A percentile compares a stretch with the other conserved stretches of the same genome.
Evolutionary conservation across 192 early-diverging fungal genomes (phyloP).

Genomic region (Mortierella antarctica): DNA sequence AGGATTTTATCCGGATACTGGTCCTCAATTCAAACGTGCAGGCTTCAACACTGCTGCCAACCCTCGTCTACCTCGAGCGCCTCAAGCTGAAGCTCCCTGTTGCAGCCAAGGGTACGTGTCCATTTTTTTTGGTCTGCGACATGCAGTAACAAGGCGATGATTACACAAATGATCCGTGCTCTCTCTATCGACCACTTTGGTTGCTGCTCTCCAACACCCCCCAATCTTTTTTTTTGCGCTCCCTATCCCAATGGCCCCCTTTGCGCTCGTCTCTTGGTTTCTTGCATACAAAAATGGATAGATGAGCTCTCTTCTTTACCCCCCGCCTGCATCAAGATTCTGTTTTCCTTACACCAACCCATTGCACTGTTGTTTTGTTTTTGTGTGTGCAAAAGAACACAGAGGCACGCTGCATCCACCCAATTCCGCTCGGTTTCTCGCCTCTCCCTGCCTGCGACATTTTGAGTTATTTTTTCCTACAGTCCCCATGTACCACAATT

Average conservation of each 20-base stretch:
- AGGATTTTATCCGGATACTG: slow-evolving; percentile 70
- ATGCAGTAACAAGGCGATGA: neutral
- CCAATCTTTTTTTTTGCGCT: slow-evolving; percentile 5
- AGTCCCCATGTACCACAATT: neutral
- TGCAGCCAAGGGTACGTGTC: slow-evolving; percentile 71
- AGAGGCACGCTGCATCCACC: too few species aligned
- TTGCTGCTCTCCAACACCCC: neutral
- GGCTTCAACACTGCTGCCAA: slow-evolving; percentile 75
- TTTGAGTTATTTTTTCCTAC: neutral
- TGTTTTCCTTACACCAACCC: neutral
- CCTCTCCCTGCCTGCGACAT: neutral
- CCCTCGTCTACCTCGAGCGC: slow-evolving; percentile 76
- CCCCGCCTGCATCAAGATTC: neutral
- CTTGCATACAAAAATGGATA: slow-evolving; percentile 19
- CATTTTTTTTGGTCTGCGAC: neutral
- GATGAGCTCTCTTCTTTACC: slow-evolving; percentile 1
- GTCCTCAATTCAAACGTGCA: slow-evolving; percentile 78
- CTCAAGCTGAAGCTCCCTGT: slow-evolving; percentile 71
- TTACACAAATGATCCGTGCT: slow-evolving; percentile 8
- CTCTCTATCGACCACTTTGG: neutral
- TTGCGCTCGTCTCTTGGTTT: neutral
- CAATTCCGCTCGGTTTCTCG: too few species aligned
- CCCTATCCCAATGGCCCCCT: neutral
- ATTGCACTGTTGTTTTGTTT: slow-evolving; percentile 11
- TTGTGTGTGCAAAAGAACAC: neutral